Percentiles rank a stretch among this genome's conserved stretches.
Evolutionary conservation across 2,329 filamentous ascomycete genomes (phyloP).

Genomic region (Colletotrichum viniferum): DNA sequence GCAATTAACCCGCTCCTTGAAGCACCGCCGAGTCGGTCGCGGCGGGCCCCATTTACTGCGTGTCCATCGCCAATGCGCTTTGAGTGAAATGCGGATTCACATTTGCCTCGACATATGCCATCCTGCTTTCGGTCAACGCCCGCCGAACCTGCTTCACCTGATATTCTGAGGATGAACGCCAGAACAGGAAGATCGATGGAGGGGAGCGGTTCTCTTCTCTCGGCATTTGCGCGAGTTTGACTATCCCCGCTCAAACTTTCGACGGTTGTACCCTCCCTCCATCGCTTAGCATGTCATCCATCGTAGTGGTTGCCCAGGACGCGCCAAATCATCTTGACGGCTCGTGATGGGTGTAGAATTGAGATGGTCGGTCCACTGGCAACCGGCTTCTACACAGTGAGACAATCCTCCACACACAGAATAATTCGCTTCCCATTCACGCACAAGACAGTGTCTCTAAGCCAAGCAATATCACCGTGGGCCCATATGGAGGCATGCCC

Average conservation of each 20-base stretch:
- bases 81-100: not conserved
- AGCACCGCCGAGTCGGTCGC: not conserved
- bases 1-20: not conserved
- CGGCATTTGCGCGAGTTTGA: not conserved
- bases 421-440: not conserved
- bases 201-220: not conserved
- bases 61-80: not conserved
- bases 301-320: not conserved
- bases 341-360: not conserved
- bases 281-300: not conserved
- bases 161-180: not conserved
- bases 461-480: not conserved
- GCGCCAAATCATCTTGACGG: not conserved
- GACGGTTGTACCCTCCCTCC: not conserved
- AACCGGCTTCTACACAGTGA: not conserved
- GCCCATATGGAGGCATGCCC: not conserved
- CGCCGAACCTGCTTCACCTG: not conserved
- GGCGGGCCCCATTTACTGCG: not conserved
- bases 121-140: conserved; percentile 8
- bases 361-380: not conserved
- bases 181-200: not conserved
- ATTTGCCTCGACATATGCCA: not conserved
- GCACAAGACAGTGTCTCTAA: not conserved
- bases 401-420: not conserved
- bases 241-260: not conserved